phyloP scores from a whole-genome alignment of 2,329 filamentous ascomycete species.

The Stemphylium beticola region DNA sequence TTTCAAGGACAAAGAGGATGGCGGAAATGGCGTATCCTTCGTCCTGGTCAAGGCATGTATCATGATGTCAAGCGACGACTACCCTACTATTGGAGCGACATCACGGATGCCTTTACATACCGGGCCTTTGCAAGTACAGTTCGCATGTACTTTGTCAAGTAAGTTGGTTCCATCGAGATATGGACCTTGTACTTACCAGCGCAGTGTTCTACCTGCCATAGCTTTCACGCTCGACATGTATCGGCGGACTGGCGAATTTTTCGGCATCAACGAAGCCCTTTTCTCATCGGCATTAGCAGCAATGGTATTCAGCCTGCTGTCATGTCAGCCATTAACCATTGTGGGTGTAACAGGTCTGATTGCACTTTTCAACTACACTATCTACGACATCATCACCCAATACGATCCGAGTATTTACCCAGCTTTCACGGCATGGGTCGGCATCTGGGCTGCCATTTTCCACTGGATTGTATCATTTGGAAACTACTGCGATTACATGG shows the following conservation, averaged over 20 bases:
- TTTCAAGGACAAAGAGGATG: conserved; percentile 51
- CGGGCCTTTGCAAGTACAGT: conserved; percentile 61
- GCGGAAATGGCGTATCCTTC: conserved; percentile 51
- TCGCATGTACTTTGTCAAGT: conserved; percentile 66
- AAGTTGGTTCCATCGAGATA: conserved; percentile 3
- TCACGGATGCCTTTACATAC: conserved; percentile 62
- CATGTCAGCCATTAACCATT: conserved; percentile 62
- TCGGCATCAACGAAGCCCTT: conserved; percentile 63
- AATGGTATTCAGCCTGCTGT: conserved; percentile 60
- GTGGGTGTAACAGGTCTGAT: conserved; percentile 62
- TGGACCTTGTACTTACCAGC: conserved; percentile 1
- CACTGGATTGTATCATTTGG: conserved; percentile 62
- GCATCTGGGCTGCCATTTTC: conserved; percentile 64
- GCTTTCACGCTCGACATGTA: conserved; percentile 66
- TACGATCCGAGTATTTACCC: conserved; percentile 60
- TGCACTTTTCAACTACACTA: conserved; percentile 64
- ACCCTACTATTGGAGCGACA: conserved; percentile 64
- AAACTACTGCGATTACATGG: conserved; percentile 64
- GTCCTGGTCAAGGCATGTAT: conserved; percentile 60
- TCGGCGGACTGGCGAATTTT: conserved; percentile 60
- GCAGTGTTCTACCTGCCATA: conserved; percentile 61
- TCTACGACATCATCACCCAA: conserved; percentile 61
- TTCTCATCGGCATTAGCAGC: conserved; percentile 63
- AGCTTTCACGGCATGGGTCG: conserved; percentile 62
- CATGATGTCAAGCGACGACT: conserved; percentile 59